A percentile compares a stretch with the other conserved stretches of the same genome.
phyloP scores from a whole-genome alignment of 495 filamentous ascomycete species.

The Podospora bellae-mahoneyi region DNA sequence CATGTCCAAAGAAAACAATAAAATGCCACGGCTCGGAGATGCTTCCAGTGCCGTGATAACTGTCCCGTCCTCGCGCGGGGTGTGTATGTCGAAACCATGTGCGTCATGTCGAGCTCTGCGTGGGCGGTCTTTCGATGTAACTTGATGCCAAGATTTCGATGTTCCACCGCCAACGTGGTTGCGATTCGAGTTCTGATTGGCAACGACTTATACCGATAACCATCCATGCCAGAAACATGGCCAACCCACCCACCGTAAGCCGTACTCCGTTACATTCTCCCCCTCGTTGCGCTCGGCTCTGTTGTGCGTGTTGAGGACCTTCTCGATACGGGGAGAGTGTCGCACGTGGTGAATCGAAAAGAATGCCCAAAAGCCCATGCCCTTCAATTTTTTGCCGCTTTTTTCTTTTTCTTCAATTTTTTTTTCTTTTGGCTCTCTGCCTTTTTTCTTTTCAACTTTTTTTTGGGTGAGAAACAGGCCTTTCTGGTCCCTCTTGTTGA shows the following conservation, averaged over 20 bases:
- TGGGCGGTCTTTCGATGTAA: not conserved
- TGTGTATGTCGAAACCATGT: not conserved
- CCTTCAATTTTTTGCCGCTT: not conserved
- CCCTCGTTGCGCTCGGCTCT: too few species aligned
- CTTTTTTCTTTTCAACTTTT: not conserved
- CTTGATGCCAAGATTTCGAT: conserved; percentile 5
- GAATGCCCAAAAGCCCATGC: not conserved
- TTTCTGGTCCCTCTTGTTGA: not conserved
- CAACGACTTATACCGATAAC: not conserved
- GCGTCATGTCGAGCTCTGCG: not conserved
- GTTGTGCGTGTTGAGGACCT: not conserved
- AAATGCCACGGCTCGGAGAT: not conserved
- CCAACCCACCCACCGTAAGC: not conserved
- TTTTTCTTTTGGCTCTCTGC: not conserved
- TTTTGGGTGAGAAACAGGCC: not conserved
- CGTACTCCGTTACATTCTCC: not conserved
- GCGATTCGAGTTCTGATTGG: conserved; percentile 6
- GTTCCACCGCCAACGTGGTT: conserved; percentile 1
- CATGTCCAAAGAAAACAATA: not conserved
- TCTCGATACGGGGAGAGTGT: conserved; percentile 3
- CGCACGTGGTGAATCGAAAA: not conserved
- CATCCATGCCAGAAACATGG: conserved; percentile 4
- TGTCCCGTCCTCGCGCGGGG: not conserved
- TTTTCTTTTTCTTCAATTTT: not conserved
- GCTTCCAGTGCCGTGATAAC: not conserved